phyloP scores from a whole-genome alignment of 1,284 basidiomycete species.

The Rhodotorula mucilaginosa region DNA sequence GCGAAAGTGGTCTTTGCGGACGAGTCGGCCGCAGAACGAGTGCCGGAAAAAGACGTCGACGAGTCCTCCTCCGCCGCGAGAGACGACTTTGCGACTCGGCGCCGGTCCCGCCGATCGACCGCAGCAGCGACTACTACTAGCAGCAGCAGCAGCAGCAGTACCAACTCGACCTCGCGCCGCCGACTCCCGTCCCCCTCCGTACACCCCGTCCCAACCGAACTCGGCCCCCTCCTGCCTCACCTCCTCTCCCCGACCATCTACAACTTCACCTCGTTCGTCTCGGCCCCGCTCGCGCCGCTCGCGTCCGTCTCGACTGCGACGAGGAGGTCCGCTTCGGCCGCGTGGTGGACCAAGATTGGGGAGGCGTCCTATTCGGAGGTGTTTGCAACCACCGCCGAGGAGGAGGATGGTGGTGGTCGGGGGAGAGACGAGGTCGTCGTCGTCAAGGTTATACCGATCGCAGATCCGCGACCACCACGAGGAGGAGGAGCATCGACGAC shows the following conservation, averaged over 20 bases:
- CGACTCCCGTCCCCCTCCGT: not conserved
- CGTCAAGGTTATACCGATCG: constrained; percentile 74
- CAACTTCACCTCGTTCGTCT: constrained; percentile 6
- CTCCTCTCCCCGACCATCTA: constrained; percentile 1
- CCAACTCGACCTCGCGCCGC: not conserved
- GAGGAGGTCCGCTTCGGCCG: not conserved
- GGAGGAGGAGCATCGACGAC: constrained; percentile 21
- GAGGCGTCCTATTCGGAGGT: constrained; percentile 98
- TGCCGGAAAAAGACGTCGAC: too few species aligned
- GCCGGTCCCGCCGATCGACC: not conserved
- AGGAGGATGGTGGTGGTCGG: constrained; percentile 2
- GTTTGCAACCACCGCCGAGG: constrained; percentile 66
- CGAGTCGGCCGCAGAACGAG: not conserved
- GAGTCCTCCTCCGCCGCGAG: not conserved
- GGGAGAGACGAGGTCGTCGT: constrained; percentile 59
- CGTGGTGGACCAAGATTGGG: constrained; percentile 68
- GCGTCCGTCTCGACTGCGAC: constrained; percentile 7
- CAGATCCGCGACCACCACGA: constrained; percentile 26
- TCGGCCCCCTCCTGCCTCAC: not conserved
- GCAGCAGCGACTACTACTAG: too few species aligned
- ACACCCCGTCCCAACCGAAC: not conserved
- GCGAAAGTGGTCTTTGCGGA: not conserved
- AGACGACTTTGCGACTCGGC: not conserved
- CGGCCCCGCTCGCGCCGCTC: constrained; percentile 21
- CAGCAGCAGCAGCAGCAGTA: too few species aligned